These are phyloP conservation scores for Curvularia hawaiiensis DNA, from an alignment of 2,329 filamentous ascomycete genomes.

Conservation along the genomic window DNA sequence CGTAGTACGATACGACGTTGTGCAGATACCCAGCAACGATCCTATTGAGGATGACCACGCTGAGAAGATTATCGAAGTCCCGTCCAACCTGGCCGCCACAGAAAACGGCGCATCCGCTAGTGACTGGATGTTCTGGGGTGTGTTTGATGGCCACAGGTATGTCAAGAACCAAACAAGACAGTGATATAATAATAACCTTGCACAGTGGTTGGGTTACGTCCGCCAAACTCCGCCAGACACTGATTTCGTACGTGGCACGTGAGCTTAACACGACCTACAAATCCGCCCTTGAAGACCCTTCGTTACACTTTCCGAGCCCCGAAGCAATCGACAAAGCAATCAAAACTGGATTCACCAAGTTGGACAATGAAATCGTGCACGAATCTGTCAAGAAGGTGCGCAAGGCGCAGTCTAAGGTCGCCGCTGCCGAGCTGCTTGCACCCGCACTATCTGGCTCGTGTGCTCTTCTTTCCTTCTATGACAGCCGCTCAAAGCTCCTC, in stretches of 20 bases:
- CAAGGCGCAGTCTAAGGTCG: slow-evolving; percentile 85
- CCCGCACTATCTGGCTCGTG: slow-evolving; percentile 97
- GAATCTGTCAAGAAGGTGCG: slow-evolving; percentile 90
- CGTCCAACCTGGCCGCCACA: slow-evolving; percentile 62
- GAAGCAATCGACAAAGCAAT: slow-evolving; percentile 89
- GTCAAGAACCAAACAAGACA: slow-evolving; percentile 25
- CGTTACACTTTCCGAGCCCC: slow-evolving; percentile 68
- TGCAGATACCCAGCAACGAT: slow-evolving; percentile 92
- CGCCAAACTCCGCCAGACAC: slow-evolving; percentile 87
- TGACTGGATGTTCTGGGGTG: slow-evolving; percentile 99
- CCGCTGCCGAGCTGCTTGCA: slow-evolving; percentile 87
- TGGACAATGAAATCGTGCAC: slow-evolving; percentile 94
- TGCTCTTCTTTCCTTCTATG: slow-evolving; percentile 94
- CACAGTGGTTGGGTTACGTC: slow-evolving; percentile 94
- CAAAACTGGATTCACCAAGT: slow-evolving; percentile 84
- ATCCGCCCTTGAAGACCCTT: slow-evolving; percentile 64
- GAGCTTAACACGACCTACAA: slow-evolving; percentile 95
- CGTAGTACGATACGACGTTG: slow-evolving; percentile 91
- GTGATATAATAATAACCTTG: slow-evolving; percentile 10
- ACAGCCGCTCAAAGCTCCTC: slow-evolving; percentile 82
- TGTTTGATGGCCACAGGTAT: slow-evolving; percentile 96
- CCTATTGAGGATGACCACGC: slow-evolving; percentile 98
- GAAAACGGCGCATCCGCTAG: slow-evolving; percentile 63
- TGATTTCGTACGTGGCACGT: slow-evolving; percentile 90
- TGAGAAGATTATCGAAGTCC: slow-evolving; percentile 95